Percentiles rank a stretch among this genome's conserved stretches.
These are phyloP conservation scores for Aspergillus ellipticus DNA, from an alignment of 495 filamentous ascomycete genomes.

Conservation along the genomic window DNA sequence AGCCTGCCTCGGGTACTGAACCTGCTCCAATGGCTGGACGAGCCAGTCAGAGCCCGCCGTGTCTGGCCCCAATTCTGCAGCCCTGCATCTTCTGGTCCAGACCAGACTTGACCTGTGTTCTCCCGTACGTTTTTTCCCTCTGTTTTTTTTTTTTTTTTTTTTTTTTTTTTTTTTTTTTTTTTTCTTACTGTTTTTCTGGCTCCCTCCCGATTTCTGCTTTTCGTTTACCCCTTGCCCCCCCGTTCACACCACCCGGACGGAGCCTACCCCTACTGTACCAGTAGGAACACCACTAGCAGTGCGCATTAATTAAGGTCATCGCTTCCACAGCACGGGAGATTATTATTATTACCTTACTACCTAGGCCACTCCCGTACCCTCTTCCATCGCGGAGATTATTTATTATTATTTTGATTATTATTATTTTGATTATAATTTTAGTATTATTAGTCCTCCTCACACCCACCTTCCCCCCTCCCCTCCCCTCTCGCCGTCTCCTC, in stretches of 20 bases:
- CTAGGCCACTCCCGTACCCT: no score
- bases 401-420: not conserved
- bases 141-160: not conserved
- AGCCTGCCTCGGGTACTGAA: not conserved
- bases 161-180: not conserved
- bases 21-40: not conserved
- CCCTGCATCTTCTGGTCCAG: constrained; percentile 20
- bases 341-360: not conserved
- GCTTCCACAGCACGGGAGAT: not conserved
- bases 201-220: not conserved
- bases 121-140: not conserved
- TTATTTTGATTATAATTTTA: not conserved
- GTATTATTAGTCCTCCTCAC: not conserved
- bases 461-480: not conserved
- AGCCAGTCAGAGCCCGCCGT: not conserved
- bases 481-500: not conserved
- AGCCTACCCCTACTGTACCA: not conserved
- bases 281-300: not conserved
- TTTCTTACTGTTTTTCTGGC: constrained; percentile 3
- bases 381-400: not conserved
- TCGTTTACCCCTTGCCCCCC: not conserved
- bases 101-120: constrained; percentile 9
- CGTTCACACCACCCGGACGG: not conserved
- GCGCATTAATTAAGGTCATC: not conserved
- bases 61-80: constrained; percentile 13